phyloP scores from a whole-genome alignment of 2,329 filamentous ascomycete genomes.

The Colletotrichum neosansevieriae region DNA sequence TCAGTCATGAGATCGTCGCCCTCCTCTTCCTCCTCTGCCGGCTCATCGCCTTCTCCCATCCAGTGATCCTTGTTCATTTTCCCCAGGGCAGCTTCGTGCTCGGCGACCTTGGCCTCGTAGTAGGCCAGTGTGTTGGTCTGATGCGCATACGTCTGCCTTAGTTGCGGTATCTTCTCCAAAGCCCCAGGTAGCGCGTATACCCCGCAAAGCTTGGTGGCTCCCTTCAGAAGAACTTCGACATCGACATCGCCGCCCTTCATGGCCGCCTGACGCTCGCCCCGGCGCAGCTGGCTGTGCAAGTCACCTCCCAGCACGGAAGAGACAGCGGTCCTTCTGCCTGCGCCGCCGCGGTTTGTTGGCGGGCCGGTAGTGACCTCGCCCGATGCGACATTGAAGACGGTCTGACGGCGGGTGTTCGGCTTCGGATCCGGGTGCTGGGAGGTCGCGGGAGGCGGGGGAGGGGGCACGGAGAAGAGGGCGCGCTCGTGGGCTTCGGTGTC shows the following conservation, averaged over 20 bases:
- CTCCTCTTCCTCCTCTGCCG: conserved; percentile 55
- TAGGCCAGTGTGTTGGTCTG: conserved; percentile 80
- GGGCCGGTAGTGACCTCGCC: conserved; percentile 72
- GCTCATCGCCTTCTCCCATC: conserved; percentile 66
- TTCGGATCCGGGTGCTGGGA: conserved; percentile 56
- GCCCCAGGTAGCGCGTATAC: conserved; percentile 90
- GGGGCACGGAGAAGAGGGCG: conserved; percentile 92
- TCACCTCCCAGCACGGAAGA: conserved; percentile 89
- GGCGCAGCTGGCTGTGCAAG: conserved; percentile 82
- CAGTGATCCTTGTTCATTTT: conserved; percentile 76
- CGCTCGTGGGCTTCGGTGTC: conserved; percentile 96
- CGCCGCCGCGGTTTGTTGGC: conserved; percentile 48
- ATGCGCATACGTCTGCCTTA: conserved; percentile 78
- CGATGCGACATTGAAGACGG: conserved; percentile 74
- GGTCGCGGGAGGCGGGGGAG: conserved; percentile 63
- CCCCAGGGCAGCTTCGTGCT: conserved; percentile 80
- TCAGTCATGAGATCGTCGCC: conserved; percentile 68
- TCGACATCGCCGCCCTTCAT: conserved; percentile 79
- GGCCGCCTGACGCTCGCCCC: conserved; percentile 61
- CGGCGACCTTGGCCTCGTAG: conserved; percentile 83
- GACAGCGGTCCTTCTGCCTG: conserved; percentile 79
- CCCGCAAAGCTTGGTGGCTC: conserved; percentile 89
- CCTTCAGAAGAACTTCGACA: conserved; percentile 84
- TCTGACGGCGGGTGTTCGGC: conserved; percentile 66
- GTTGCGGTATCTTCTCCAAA: conserved; percentile 77